Conservation (phyloP, 306 rosid genomes). For the Inga leiocalycina region DNA sequence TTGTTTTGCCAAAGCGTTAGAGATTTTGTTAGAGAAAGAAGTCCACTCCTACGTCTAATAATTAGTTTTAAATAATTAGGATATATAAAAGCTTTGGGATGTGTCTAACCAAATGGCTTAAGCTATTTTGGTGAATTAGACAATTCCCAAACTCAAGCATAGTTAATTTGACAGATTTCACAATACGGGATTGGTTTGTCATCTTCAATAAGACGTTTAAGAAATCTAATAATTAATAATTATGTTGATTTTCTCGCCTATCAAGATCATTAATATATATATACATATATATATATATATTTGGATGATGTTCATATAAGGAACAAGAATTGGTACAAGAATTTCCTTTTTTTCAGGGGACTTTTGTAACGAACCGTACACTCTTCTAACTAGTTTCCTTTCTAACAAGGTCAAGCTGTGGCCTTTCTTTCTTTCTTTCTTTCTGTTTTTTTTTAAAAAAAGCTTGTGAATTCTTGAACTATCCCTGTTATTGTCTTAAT, state of each 20-base stretch:
- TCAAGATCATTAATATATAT: background rate
- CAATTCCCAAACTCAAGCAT: background rate
- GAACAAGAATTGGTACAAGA: no score
- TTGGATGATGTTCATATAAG: background rate
- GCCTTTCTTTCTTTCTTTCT: no score
- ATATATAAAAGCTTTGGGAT: background rate
- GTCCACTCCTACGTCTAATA: background rate
- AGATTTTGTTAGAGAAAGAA: background rate
- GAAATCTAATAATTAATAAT: background rate
- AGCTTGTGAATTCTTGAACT: background rate
- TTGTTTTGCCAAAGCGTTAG: background rate
- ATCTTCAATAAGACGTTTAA: background rate
- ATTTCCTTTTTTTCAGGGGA: background rate
- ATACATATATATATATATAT: no score
- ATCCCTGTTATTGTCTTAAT: background rate
- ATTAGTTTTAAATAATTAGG: background rate
- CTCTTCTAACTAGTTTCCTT: background rate
- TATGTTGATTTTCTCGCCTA: background rate
- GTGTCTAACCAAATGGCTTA: background rate
- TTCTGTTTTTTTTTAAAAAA: no score
- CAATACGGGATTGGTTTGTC: background rate
- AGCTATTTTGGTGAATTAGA: background rate
- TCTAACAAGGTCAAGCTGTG: no score
- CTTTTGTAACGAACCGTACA: background rate
- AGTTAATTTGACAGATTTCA: background rate